These are phyloP conservation scores for Pichia kluyveri DNA, from an alignment of 805 yeast species.

Conservation along the genomic window DNA sequence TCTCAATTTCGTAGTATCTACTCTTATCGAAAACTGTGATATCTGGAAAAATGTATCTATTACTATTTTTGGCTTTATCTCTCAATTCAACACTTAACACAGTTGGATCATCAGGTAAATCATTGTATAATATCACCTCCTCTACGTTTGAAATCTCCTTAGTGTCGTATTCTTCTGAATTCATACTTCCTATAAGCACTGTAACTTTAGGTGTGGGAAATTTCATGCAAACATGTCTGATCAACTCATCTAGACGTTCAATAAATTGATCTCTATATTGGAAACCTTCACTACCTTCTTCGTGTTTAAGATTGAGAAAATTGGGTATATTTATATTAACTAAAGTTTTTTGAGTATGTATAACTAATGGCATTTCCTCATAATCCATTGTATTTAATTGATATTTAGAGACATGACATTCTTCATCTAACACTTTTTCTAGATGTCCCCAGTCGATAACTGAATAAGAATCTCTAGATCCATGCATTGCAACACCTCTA, in stretches of 20 bases:
- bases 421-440: slow-evolving; percentile 32
- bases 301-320: background rate
- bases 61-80: slow-evolving; percentile 21
- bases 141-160: slow-evolving; percentile 9
- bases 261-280: slow-evolving; percentile 22
- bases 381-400: slow-evolving; percentile 29
- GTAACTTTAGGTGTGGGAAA: slow-evolving; percentile 69
- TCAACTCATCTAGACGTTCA: slow-evolving; percentile 22
- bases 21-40: slow-evolving; percentile 41
- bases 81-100: slow-evolving; percentile 24
- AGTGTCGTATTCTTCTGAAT: slow-evolving; percentile 16
- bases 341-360: slow-evolving; percentile 55
- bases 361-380: slow-evolving; percentile 43
- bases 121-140: slow-evolving; percentile 15
- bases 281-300: slow-evolving; percentile 23
- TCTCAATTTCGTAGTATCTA: slow-evolving; percentile 44
- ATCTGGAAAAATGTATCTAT: slow-evolving; percentile 41
- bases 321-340: slow-evolving; percentile 46
- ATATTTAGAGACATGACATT: slow-evolving; percentile 45
- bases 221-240: slow-evolving; percentile 51
- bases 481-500: slow-evolving; percentile 12
- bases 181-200: slow-evolving; percentile 45
- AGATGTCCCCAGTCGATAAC: slow-evolving; percentile 33
- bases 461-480: slow-evolving; percentile 15
- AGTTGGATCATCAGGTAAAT: slow-evolving; percentile 26